Base-by-base conservation (phyloP, 176 grass and related monocot genomes). In the Panicum miliaceum region DNA sequence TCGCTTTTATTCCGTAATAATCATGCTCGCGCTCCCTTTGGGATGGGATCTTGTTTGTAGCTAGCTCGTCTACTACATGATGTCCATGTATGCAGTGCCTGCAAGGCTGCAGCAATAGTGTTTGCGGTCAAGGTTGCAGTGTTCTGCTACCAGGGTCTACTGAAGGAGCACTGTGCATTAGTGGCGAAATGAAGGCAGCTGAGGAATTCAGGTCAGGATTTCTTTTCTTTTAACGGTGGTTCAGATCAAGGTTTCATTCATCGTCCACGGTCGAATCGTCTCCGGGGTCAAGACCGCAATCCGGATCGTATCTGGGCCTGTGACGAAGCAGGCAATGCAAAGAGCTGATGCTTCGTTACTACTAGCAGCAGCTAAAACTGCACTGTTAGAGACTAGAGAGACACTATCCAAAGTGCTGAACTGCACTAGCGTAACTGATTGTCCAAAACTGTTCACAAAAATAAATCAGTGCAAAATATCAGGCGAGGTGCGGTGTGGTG, bases 1-100 rank as follows among this genome's bases (percentile, higher is more conserved):
- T 62, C 41, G 80, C 80, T 88, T 88, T 88, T 71, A 83, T 69
- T 76, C 43, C 18, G 79, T 68, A 67, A 76, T 68, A 67, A 76
- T 87, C 78, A 87, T 76, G 9, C 1, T 12, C 4, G 23, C 11
- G 14, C 36, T 58, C 2, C 71, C 32, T 66, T 59, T 32, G 34
- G 48, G n/a, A 32, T 34, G 18, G 47, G 29, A 68, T 68, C 64
- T 43, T 34, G 40, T 50, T 45, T 26, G 68, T 48, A 25, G 6
- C 13, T 81, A 2, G 40, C 45, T 84, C 45, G 14, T 66, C 58
- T 12, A 0, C 14, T 25, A 0, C 45, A 46, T 50, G 29, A 64
- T 67, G 32, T 42, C 36, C 36, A 43, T 27, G 20, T 38, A 7
- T 63, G 25, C 23, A 14, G 27, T 78, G 23, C 35, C 7, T 26